Evolutionary conservation across 2,329 filamentous ascomycete species (phyloP).

Genomic region (Colletotrichum paranaense): DNA sequence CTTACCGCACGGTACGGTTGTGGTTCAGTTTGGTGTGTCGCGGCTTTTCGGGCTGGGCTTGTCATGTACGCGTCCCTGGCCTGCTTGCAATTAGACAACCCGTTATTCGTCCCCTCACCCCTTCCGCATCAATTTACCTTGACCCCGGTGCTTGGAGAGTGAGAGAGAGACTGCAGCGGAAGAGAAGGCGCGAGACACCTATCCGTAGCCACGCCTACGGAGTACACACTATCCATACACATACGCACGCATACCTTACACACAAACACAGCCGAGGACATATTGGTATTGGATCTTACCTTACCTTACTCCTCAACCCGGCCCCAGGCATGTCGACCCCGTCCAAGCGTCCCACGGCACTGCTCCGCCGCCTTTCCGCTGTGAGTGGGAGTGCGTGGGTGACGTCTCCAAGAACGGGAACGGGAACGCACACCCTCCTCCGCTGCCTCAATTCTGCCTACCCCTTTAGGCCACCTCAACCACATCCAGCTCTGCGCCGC

Average conservation of each 20-base stretch:
- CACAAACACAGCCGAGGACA: neutral
- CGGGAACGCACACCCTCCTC: slow-evolving; percentile 42
- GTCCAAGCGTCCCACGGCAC: slow-evolving; percentile 45
- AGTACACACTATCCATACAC: no score
- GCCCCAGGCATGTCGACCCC: slow-evolving; percentile 41
- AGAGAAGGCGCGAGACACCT: neutral
- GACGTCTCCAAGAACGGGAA: slow-evolving; percentile 36
- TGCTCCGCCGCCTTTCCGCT: slow-evolving; percentile 36
- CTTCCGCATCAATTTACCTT: neutral
- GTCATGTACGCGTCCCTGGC: slow-evolving; percentile 31
- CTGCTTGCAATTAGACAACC: slow-evolving; percentile 33
- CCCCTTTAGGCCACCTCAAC: slow-evolving; percentile 45
- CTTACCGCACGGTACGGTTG: neutral
- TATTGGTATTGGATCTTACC: neutral
- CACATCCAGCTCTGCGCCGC: slow-evolving; percentile 30
- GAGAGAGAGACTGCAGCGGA: neutral
- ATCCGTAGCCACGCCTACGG: no score
- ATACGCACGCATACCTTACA: no score
- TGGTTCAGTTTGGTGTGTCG: neutral
- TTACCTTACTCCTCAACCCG: neutral
- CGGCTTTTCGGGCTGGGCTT: slow-evolving; percentile 1
- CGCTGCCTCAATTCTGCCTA: slow-evolving; percentile 30
- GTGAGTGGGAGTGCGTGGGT: slow-evolving; percentile 22
- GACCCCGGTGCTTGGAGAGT: neutral
- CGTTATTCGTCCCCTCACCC: slow-evolving; percentile 26